phyloP scores from a whole-genome alignment of 148 eudicot genomes.

The Cornus controversa region DNA sequence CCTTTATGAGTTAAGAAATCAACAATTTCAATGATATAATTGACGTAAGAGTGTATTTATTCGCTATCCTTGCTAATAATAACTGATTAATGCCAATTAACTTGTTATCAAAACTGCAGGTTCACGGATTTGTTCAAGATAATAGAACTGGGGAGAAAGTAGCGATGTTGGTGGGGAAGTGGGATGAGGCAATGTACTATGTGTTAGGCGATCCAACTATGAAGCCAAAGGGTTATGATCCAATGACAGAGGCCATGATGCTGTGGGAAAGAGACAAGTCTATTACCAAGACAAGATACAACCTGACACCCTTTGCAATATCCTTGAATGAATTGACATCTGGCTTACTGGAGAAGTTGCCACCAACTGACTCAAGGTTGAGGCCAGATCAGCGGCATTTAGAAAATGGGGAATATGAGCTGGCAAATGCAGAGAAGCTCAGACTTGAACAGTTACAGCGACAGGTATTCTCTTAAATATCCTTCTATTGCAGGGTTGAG shows the following conservation, averaged over 20 bases:
- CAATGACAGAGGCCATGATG: conserved; percentile 91
- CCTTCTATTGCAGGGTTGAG: neutral
- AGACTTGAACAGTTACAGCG: conserved; percentile 91
- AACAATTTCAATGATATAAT: neutral
- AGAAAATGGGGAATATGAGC: conserved; percentile 92
- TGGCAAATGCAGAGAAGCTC: conserved; percentile 87
- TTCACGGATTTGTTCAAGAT: conserved; percentile 95
- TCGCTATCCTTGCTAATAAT: neutral
- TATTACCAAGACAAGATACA: conserved; percentile 75
- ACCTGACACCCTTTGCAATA: conserved; percentile 88
- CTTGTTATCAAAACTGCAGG: conserved; percentile 39
- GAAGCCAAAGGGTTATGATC: conserved; percentile 96
- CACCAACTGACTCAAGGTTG: conserved; percentile 95
- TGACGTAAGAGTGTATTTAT: neutral
- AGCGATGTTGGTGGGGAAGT: conserved; percentile 89
- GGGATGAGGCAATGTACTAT: conserved; percentile 99
- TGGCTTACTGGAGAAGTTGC: conserved; percentile 69
- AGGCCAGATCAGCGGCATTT: conserved; percentile 96
- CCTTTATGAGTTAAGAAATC: neutral
- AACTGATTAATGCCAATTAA: neutral
- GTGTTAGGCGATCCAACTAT: conserved; percentile 86
- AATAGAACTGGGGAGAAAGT: conserved; percentile 92
- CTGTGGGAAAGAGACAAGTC: conserved; percentile 93
- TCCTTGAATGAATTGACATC: conserved; percentile 87
- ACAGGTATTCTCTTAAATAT: conserved; percentile 50